A percentile compares a stretch with the other conserved stretches of the same genome.
Conservation (phyloP, 306 rosid species). For the Cicer pinnatifidum region DNA sequence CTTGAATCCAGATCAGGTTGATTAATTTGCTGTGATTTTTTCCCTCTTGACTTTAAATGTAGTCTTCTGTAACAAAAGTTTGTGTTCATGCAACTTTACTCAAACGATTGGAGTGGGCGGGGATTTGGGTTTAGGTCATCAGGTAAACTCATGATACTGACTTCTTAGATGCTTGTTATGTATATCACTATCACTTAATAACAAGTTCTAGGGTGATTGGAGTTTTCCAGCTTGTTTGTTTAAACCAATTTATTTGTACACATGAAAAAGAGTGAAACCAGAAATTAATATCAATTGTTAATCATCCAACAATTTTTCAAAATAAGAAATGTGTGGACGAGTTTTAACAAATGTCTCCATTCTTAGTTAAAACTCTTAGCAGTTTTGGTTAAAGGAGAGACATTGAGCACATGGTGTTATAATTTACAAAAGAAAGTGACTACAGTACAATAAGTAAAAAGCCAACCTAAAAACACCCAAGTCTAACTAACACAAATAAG, state of each 20-base stretch:
- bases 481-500: constrained; percentile 7
- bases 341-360: constrained; percentile 28
- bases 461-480: constrained; percentile 16
- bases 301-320: background rate
- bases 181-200: background rate
- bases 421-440: constrained; percentile 15
- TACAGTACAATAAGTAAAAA: constrained; percentile 10
- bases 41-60: constrained; percentile 29
- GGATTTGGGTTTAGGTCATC: constrained; percentile 12
- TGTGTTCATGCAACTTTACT: constrained; percentile 25
- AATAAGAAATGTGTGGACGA: constrained; percentile 3
- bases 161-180: constrained; percentile 7
- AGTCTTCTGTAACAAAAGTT: constrained; percentile 24
- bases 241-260: constrained; percentile 6
- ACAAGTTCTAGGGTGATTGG: constrained; percentile 14
- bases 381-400: constrained; percentile 10
- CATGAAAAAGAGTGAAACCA: constrained; percentile 5
- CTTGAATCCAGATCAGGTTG: constrained; percentile 87
- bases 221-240: background rate
- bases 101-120: constrained; percentile 30
- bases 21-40: constrained; percentile 26
- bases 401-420: background rate
- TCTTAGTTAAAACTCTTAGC: background rate
- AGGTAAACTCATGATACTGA: constrained; percentile 30
- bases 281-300: constrained; percentile 15